Evolutionary conservation across 108 stramenopile species (phyloP).

Genomic region (Cyclostephanos tholiformis): DNA sequence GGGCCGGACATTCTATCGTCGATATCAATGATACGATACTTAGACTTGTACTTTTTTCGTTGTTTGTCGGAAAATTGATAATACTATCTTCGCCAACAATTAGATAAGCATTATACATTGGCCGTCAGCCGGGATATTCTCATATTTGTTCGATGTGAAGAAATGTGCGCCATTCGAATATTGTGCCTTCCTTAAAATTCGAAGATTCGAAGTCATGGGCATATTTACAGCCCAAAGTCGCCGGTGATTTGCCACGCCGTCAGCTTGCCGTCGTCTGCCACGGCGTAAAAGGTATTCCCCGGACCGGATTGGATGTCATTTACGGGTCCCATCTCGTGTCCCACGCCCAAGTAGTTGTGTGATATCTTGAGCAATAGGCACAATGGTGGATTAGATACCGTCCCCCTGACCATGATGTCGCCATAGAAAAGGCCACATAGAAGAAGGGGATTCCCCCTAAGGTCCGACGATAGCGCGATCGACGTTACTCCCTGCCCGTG

Average conservation of each 20-base stretch:
- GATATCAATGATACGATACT: too few relatives aligned
- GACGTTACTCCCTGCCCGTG: slow-evolving; percentile 80
- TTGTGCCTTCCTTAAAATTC: too few relatives aligned
- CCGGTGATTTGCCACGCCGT: slow-evolving; percentile 81
- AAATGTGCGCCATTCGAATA: too few relatives aligned
- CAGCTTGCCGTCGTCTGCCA: slow-evolving; percentile 82
- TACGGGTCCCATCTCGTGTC: slow-evolving; percentile 73
- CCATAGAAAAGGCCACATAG: slow-evolving; percentile 75
- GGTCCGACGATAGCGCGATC: slow-evolving; percentile 72
- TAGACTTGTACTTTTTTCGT: too few relatives aligned
- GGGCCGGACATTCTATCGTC: too few relatives aligned
- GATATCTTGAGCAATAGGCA: slow-evolving; percentile 55
- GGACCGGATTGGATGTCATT: slow-evolving; percentile 66
- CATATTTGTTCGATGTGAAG: too few relatives aligned
- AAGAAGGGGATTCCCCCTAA: slow-evolving; percentile 60
- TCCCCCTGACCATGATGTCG: slow-evolving; percentile 76
- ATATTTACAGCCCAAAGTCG: slow-evolving; percentile 73
- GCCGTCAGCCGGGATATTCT: too few relatives aligned
- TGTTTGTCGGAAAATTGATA: too few relatives aligned
- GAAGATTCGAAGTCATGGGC: too few relatives aligned
- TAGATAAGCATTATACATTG: too few relatives aligned
- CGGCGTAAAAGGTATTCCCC: slow-evolving; percentile 81
- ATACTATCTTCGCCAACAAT: too few relatives aligned
- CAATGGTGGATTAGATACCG: slow-evolving; percentile 73
- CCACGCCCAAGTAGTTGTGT: slow-evolving; percentile 49